These are phyloP conservation scores for Solanum bukasovii DNA, from an alignment of 257 asterid species.

Conservation along the genomic window DNA sequence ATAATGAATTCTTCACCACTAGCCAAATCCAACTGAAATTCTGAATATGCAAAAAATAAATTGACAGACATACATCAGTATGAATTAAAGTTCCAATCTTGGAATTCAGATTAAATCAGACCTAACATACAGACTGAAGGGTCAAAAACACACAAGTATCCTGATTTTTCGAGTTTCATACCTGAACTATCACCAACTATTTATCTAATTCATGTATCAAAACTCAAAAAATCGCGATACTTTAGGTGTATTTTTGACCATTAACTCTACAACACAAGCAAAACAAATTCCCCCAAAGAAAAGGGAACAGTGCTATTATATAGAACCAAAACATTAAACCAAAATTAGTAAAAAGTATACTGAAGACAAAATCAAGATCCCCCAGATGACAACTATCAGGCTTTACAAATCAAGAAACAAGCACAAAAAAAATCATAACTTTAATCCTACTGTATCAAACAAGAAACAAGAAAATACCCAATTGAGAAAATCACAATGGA, in stretches of 20 bases:
- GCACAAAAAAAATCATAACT: background rate
- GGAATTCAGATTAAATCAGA: background rate
- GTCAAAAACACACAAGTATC: background rate
- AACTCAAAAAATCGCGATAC: background rate
- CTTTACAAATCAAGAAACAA: background rate
- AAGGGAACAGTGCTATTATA: background rate
- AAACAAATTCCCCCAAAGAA: background rate
- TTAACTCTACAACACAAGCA: background rate
- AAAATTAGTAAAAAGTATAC: background rate
- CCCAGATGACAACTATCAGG: background rate
- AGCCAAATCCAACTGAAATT: background rate
- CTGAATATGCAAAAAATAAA: background rate
- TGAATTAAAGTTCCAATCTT: background rate
- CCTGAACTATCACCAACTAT: background rate
- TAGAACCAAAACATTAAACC: background rate
- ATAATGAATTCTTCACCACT: background rate
- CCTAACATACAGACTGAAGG: background rate
- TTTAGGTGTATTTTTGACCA: background rate
- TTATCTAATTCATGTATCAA: background rate
- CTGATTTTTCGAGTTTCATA: background rate
- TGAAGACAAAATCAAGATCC: background rate
- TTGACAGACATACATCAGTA: background rate
- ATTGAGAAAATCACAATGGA: background rate
- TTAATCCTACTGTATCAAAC: background rate
- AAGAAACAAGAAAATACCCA: conserved; percentile 3